Base-by-base conservation (phyloP, 169 alveolate genomes). In the Perkinsus chesapeaki region DNA sequence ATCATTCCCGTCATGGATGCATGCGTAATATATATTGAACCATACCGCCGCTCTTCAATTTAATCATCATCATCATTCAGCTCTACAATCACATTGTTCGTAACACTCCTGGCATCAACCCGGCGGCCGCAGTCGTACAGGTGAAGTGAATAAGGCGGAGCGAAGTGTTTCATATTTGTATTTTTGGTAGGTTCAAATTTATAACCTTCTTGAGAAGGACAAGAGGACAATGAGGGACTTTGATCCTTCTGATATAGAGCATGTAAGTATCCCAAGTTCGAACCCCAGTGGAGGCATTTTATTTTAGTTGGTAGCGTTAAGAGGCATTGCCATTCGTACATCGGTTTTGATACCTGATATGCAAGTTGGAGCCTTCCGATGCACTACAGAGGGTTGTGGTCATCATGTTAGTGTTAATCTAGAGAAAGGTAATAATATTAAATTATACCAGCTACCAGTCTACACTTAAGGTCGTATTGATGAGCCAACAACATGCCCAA, bases 281-380 rank as follows among this genome's bases (percentile, higher is more conserved):
- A n/a, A n/a, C n/a, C n/a, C n/a, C n/a, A n/a, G n/a, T n/a, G n/a
- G n/a, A n/a, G n/a, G n/a, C n/a, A 60, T 23, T 60, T 34, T 60
- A 27, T 60, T 43, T 60, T 34, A 60, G 82, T 16, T 98, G 92
- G 98, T 99, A 3, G 97, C 99, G 20, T 95, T 99, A 19, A 96
- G 96, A 92, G 99, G 99, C 39, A 98, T 98, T 19, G 99, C 98
- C 3, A 98, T 98, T 48, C 97, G 99, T 93, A 96, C 98, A 60
- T 97, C 99, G 19, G 98, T 98, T 93, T 96, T 99, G 36, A 97
- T 98, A 73, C 99, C 99, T 12, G 99, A 98, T 95, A 99, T 99
- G 99, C 97, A 98, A 73, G 97, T 97, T 96, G 99, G 99, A 0
- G 98, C 97, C 39, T 99, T 99, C 95, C 97, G 97, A 94, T 99